These are phyloP conservation scores for Vitis amurensis DNA, from an alignment of 164 flowering plant species.

Conservation along the genomic window DNA sequence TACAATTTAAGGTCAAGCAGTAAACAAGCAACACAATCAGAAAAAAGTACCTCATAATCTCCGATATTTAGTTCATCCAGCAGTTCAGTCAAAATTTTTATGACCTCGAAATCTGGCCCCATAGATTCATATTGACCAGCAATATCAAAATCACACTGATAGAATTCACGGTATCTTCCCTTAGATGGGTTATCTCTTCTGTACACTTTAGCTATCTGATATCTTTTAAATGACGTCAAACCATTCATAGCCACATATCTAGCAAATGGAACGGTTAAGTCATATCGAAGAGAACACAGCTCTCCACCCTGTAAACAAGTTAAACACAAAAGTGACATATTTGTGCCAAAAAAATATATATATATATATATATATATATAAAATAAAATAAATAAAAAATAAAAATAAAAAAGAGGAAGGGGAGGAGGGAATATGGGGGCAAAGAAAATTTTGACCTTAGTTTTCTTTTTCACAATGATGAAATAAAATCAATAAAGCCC, in stretches of 20 bases:
- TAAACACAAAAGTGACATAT: background rate
- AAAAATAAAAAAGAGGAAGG: background rate
- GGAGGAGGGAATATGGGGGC: too few relatives aligned
- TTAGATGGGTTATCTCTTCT: conserved; percentile 94
- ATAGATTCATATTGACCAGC: conserved; percentile 84
- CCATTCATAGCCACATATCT: conserved; percentile 93
- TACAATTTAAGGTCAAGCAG: background rate
- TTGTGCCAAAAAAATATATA: too few relatives aligned
- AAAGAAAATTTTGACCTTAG: too few relatives aligned
- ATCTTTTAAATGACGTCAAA: conserved; percentile 72
- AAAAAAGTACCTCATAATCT: conserved; percentile 71
- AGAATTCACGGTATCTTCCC: conserved; percentile 95
- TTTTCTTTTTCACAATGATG: background rate
- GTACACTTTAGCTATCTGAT: conserved; percentile 92
- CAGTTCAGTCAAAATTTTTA: conserved; percentile 82
- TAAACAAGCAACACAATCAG: conserved; percentile 1
- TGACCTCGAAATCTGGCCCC: conserved; percentile 89
- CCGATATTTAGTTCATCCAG: conserved; percentile 86
- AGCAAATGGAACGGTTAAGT: conserved; percentile 96
- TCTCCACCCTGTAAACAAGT: conserved; percentile 83
- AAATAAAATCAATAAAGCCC: too few relatives aligned
- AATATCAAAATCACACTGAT: conserved; percentile 96
- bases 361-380: too few relatives aligned
- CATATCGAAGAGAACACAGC: conserved; percentile 92
- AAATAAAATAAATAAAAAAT: background rate